A percentile compares a stretch with the other conserved stretches of the same genome.
Evolutionary conservation across 495 filamentous ascomycete species (phyloP).

Genomic region (Penicillium mononematosum): DNA sequence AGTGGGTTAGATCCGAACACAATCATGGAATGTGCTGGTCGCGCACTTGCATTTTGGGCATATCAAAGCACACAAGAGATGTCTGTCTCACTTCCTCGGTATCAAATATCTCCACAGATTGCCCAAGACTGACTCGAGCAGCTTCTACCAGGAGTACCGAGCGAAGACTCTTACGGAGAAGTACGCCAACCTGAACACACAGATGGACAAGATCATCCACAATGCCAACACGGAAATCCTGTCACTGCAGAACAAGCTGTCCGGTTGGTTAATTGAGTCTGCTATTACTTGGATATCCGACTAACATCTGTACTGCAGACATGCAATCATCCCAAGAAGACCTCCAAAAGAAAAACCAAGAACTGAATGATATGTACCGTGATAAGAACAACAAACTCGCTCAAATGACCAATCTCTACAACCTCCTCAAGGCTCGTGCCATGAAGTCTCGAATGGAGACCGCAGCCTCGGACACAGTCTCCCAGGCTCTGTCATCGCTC

Average conservation of each 20-base stretch:
- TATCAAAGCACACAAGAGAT: constrained; percentile 93
- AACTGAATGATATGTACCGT: constrained; percentile 63
- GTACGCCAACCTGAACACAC: constrained; percentile 62
- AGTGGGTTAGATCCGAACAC: constrained; percentile 79
- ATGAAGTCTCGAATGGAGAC: constrained; percentile 67
- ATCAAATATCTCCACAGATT: background rate
- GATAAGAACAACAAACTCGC: constrained; percentile 76
- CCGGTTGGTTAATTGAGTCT: constrained; percentile 34
- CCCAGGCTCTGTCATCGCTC: constrained; percentile 47
- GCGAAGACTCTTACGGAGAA: constrained; percentile 74
- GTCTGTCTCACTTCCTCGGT: constrained; percentile 42
- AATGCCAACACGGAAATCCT: constrained; percentile 80
- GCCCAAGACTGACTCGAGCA: constrained; percentile 33
- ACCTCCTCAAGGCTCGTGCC: constrained; percentile 72
- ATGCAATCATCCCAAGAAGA: constrained; percentile 65
- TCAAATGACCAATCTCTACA: constrained; percentile 80
- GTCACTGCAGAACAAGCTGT: constrained; percentile 61
- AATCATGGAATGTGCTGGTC: constrained; percentile 87
- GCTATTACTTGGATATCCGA: constrained; percentile 1
- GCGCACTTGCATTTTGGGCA: constrained; percentile 82
- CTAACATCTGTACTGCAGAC: constrained; percentile 40
- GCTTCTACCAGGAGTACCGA: constrained; percentile 78
- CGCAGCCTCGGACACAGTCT: constrained; percentile 67
- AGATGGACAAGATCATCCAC: constrained; percentile 77
- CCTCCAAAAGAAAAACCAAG: constrained; percentile 72